Evolutionary conservation across 2,329 filamentous ascomycete species (phyloP).

Genomic region (Calonectria leucothoes): DNA sequence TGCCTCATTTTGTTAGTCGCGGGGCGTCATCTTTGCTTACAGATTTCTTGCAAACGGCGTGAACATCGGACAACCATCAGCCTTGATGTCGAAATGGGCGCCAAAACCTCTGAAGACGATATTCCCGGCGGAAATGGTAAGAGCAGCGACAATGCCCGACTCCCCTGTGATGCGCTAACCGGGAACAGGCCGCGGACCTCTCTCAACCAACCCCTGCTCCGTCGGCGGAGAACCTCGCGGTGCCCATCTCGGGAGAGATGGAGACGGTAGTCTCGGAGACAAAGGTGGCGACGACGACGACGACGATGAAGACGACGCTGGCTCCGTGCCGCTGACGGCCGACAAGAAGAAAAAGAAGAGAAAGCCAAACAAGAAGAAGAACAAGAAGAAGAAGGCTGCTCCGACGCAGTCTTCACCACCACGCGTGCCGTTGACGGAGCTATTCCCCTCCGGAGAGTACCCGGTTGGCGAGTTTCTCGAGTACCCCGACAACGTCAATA

Average conservation of each 20-base stretch:
- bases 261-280: slow-evolving; percentile 53
- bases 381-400: slow-evolving; percentile 35
- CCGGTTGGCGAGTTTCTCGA: slow-evolving; percentile 42
- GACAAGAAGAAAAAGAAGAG: slow-evolving; percentile 43
- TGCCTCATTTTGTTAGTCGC: neutral
- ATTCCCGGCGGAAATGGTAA: slow-evolving; percentile 47
- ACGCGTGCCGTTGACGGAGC: slow-evolving; percentile 44
- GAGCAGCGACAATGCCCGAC: neutral
- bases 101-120: slow-evolving; percentile 53
- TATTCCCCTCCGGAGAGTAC: slow-evolving; percentile 45
- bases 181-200: slow-evolving; percentile 29
- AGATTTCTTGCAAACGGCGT: neutral
- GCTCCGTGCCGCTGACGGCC: slow-evolving; percentile 34
- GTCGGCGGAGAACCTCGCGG: slow-evolving; percentile 56
- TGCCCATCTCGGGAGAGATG: slow-evolving; percentile 53
- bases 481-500: slow-evolving; percentile 37
- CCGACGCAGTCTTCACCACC: slow-evolving; percentile 47
- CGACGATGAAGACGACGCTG: slow-evolving; percentile 38
- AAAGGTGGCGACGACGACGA: slow-evolving; percentile 45
- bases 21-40: neutral
- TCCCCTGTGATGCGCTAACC: slow-evolving; percentile 13
- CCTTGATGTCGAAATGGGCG: slow-evolving; percentile 51
- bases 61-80: slow-evolving; percentile 9
- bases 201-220: slow-evolving; percentile 29
- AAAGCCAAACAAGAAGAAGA: slow-evolving; percentile 44